Percentiles rank a stretch among this genome's conserved stretches.
These are phyloP conservation scores for Lodderomyces oxycetoniae DNA, from an alignment of 1,139 yeast species.

Conservation along the genomic window DNA sequence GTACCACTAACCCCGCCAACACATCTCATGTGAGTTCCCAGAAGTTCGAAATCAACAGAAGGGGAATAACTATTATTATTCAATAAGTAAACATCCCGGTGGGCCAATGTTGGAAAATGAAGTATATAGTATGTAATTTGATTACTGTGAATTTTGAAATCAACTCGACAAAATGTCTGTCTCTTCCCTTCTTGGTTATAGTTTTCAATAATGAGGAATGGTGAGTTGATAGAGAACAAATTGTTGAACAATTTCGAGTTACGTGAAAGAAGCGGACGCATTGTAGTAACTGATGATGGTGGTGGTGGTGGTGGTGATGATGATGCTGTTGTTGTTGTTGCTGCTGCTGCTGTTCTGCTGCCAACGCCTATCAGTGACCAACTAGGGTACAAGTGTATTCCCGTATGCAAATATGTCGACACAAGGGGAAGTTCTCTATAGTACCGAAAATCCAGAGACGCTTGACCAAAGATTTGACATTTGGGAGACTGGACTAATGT, in stretches of 20 bases:
- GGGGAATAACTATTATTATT: slow-evolving; percentile 35
- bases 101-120: slow-evolving; percentile 18
- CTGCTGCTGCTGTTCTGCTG: background rate
- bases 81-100: slow-evolving; percentile 14
- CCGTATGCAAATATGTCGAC: slow-evolving; percentile 27
- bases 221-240: slow-evolving; percentile 30
- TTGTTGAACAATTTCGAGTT: slow-evolving; percentile 23
- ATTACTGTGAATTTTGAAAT: slow-evolving; percentile 28
- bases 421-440: slow-evolving; percentile 27
- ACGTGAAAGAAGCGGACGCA: too few relatives aligned
- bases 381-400: slow-evolving; percentile 13
- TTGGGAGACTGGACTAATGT: slow-evolving; percentile 22
- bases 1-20: slow-evolving; percentile 33
- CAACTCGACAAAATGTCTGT: slow-evolving; percentile 28
- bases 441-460: slow-evolving; percentile 17
- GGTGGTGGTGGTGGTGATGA: too few relatives aligned
- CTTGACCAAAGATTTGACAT: slow-evolving; percentile 21
- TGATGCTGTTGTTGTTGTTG: too few relatives aligned
- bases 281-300: too few relatives aligned
- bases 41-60: slow-evolving; percentile 29
- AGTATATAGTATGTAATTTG: slow-evolving; percentile 35
- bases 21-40: slow-evolving; percentile 29
- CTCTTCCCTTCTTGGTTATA: slow-evolving; percentile 14
- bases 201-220: slow-evolving; percentile 27
- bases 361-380: slow-evolving; percentile 5